Percentiles rank a stretch among this genome's conserved stretches.
Evolutionary conservation across 306 rosid genomes (phyloP).

Genomic region (Nissolia schottii): DNA sequence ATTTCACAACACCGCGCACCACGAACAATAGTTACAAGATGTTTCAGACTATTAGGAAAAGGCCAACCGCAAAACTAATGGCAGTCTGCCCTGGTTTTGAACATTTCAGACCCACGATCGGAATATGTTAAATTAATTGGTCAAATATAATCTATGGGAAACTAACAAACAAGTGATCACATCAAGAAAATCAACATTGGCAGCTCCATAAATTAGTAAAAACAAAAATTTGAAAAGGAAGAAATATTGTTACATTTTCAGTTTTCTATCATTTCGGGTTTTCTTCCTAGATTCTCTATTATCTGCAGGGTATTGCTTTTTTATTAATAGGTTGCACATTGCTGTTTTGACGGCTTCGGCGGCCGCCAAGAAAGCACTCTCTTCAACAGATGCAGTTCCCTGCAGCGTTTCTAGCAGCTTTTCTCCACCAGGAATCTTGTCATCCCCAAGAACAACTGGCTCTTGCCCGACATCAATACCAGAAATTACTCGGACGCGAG

Average conservation of each 20-base stretch:
- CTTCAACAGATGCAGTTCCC: conserved; percentile 64
- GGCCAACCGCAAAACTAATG: not conserved
- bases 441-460: conserved; percentile 46
- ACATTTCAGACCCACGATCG: not conserved
- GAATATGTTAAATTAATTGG: conserved; percentile 12
- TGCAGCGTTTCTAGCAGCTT: conserved; percentile 68
- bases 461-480: conserved; percentile 38
- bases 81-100: conserved; percentile 5
- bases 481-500: conserved; percentile 59
- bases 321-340: conserved; percentile 74
- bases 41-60: not conserved
- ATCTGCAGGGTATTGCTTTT: conserved; percentile 77
- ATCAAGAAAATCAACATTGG: not conserved
- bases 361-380: conserved; percentile 56
- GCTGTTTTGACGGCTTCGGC: conserved; percentile 88
- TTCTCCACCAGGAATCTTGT: conserved; percentile 61
- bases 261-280: conserved; percentile 82
- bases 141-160: not conserved
- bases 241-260: conserved; percentile 27
- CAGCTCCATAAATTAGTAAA: conserved; percentile 15
- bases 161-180: not conserved
- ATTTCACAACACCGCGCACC: not conserved
- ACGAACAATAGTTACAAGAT: not conserved
- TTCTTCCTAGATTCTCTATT: conserved; percentile 77
- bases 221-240: not conserved